Conservation (phyloP, 495 filamentous ascomycete species). For the Annulohypoxylon stygium region DNA sequence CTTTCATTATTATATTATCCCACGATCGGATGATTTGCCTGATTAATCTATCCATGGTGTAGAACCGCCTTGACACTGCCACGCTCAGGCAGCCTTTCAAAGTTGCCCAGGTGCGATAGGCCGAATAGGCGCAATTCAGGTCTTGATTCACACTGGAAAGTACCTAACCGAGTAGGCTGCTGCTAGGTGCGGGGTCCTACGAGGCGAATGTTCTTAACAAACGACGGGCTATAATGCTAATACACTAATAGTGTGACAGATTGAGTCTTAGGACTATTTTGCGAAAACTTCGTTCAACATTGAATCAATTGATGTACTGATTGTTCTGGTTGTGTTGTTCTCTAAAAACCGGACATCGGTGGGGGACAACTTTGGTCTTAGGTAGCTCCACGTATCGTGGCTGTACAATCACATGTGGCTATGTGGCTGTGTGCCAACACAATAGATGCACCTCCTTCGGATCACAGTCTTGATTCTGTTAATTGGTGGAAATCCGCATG, state of each 20-base stretch:
- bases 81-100: conserved; percentile 18
- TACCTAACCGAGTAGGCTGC: not conserved
- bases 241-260: too few species aligned
- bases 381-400: not conserved
- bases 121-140: not conserved
- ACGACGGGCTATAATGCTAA: too few species aligned
- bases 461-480: not conserved
- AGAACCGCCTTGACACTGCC: conserved; percentile 18
- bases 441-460: not conserved
- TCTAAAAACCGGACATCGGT: not conserved
- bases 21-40: not conserved
- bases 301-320: too few species aligned
- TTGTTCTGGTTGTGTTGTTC: too few species aligned
- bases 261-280: not conserved
- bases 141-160: conserved; percentile 12
- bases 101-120: not conserved
- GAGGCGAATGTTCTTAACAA: too few species aligned
- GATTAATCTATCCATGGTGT: not conserved
- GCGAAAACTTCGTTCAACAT: not conserved
- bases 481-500: not conserved
- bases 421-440: not conserved
- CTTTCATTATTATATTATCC: not conserved
- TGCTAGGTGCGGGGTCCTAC: too few species aligned
- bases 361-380: not conserved
- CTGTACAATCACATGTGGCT: not conserved